Conservation (phyloP, 441 rosid species). For the Mallotus japonicus region DNA sequence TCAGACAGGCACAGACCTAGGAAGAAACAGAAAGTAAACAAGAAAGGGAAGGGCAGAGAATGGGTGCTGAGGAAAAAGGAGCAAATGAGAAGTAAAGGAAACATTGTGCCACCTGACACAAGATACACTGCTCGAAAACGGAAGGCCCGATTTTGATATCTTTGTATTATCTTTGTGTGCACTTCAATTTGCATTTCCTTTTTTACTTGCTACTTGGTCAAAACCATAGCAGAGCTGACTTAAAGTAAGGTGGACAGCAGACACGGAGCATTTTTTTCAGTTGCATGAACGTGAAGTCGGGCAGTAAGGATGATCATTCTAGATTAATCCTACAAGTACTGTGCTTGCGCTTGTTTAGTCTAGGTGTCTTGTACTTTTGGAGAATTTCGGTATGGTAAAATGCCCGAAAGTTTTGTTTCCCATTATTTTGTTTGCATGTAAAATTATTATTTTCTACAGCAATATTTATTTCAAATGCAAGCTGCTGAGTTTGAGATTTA, state of each 20-base stretch:
- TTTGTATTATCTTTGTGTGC: not conserved
- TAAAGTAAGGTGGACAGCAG: not conserved
- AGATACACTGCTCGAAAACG: slow-evolving; percentile 83
- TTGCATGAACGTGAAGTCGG: not conserved
- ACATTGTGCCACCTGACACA: slow-evolving; percentile 66
- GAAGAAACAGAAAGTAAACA: slow-evolving; percentile 67
- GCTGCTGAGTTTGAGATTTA: too few relatives aligned
- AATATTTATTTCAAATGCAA: too few relatives aligned
- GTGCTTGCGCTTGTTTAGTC: not conserved
- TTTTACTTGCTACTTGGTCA: not conserved
- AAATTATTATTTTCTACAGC: not conserved
- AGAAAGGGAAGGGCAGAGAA: slow-evolving; percentile 66
- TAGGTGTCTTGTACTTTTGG: not conserved
- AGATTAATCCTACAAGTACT: too few relatives aligned
- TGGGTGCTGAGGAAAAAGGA: slow-evolving; percentile 89
- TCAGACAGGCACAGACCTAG: slow-evolving; percentile 76
- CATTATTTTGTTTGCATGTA: not conserved
- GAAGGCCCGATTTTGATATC: slow-evolving; percentile 68
- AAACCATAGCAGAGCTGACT: not conserved
- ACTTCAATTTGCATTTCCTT: too few relatives aligned
- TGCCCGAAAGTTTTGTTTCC: not conserved
- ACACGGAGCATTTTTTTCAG: not conserved
- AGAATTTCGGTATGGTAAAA: not conserved
- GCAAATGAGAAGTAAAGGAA: slow-evolving; percentile 82
- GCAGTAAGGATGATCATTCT: too few relatives aligned